phyloP scores from a whole-genome alignment of 345 rosid genomes.

The Corymbia maculata region DNA sequence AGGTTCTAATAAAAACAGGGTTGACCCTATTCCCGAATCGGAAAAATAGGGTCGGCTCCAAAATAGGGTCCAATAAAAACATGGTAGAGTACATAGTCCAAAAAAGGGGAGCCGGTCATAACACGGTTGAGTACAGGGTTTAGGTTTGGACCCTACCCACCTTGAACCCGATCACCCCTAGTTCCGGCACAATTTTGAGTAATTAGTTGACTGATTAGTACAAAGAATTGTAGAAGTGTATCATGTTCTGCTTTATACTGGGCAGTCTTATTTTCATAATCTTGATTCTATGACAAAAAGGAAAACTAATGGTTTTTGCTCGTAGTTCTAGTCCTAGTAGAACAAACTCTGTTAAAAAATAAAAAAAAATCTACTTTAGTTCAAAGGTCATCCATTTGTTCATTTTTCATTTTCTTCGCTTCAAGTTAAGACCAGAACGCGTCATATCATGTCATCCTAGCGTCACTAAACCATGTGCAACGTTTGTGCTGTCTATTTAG shows the following conservation, averaged over 20 bases:
- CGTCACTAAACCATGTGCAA: neutral
- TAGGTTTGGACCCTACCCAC: too few relatives aligned
- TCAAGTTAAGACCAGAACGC: neutral
- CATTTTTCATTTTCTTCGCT: neutral
- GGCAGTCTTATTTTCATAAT: neutral
- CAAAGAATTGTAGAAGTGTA: neutral
- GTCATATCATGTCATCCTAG: neutral
- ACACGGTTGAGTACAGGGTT: too few relatives aligned
- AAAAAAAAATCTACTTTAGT: too few relatives aligned
- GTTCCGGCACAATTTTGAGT: too few relatives aligned
- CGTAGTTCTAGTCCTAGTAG: neutral
- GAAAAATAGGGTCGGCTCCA: too few relatives aligned
- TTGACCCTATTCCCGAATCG: too few relatives aligned
- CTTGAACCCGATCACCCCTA: too few relatives aligned
- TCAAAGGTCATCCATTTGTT: neutral
- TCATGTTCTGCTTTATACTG: neutral
- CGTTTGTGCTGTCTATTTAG: neutral
- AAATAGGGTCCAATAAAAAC: too few relatives aligned
- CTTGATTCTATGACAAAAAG: neutral
- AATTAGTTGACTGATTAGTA: neutral
- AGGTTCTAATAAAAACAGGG: too few relatives aligned
- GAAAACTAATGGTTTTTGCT: neutral
- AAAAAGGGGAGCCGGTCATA: too few relatives aligned
- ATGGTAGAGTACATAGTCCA: too few relatives aligned
- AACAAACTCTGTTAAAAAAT: neutral